Conservation (phyloP, 2,329 filamentous ascomycete species). For the Colletotrichum cuscutae region DNA sequence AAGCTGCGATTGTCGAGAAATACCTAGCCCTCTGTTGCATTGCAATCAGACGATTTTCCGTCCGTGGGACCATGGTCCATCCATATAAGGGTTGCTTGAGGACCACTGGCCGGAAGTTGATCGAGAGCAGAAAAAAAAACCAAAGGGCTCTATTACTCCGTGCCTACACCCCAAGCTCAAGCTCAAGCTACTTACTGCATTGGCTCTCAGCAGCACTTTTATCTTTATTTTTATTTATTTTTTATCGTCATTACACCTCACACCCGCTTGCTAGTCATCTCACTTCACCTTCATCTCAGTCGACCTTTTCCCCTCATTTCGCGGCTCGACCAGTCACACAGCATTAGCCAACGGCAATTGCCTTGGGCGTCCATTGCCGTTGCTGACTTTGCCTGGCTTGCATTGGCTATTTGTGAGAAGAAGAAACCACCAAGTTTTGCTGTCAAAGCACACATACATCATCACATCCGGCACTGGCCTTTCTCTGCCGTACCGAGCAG, state of each 20-base stretch:
- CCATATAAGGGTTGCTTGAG: slow-evolving; percentile 18
- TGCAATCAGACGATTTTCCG: slow-evolving; percentile 13
- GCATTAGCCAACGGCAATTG: neutral
- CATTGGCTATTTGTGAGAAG: slow-evolving; percentile 13
- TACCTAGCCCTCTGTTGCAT: neutral
- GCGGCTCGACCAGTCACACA: slow-evolving; percentile 9
- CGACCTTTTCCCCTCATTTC: neutral
- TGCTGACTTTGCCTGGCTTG: slow-evolving; percentile 8
- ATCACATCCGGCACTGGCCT: neutral
- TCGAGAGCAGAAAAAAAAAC: neutral
- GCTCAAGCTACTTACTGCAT: neutral
- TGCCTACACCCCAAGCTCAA: neutral
- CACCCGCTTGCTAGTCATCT: neutral
- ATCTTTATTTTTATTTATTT: slow-evolving; percentile 14
- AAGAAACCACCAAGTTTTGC: slow-evolving; percentile 15
- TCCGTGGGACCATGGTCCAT: neutral
- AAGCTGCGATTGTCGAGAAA: neutral
- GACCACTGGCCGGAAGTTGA: neutral
- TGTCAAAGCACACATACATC: neutral
- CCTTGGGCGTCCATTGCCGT: neutral
- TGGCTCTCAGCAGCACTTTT: neutral
- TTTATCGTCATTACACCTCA: neutral
- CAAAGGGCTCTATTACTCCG: neutral
- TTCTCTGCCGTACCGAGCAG: neutral
- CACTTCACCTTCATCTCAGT: neutral